phyloP scores from a whole-genome alignment of 2,329 filamentous ascomycete genomes.

The Pezicula neosporulosa region DNA sequence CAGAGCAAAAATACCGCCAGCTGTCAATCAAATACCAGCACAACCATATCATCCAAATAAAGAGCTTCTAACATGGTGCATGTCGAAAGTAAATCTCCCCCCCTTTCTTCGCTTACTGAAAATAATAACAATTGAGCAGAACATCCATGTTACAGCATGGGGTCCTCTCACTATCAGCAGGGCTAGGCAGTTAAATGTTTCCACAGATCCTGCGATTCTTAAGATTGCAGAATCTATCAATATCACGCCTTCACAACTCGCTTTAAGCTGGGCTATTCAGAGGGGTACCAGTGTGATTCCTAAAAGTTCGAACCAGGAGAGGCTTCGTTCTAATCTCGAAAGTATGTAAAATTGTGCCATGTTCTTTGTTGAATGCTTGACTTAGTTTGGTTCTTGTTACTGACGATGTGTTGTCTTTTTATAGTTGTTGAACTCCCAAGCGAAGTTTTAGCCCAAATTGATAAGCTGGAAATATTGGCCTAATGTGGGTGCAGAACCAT shows the following conservation, averaged over 20 bases:
- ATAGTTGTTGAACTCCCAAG: too few relatives aligned
- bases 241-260: constrained; percentile 48
- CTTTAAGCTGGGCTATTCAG: constrained; percentile 52
- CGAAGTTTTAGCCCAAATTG: too few relatives aligned
- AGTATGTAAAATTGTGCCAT: constrained; percentile 19
- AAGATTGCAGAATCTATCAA: constrained; percentile 48
- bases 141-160: constrained; percentile 61
- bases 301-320: constrained; percentile 48
- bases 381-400: too few relatives aligned
- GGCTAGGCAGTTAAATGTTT: constrained; percentile 35
- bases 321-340: constrained; percentile 29
- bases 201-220: constrained; percentile 43
- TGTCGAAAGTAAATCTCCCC: not conserved
- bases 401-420: too few relatives aligned
- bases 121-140: constrained; percentile 36
- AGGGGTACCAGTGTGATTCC: constrained; percentile 50
- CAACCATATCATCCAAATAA: constrained; percentile 59
- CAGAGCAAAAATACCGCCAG: constrained; percentile 49
- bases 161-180: constrained; percentile 56
- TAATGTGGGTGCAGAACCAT: too few relatives aligned
- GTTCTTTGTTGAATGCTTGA: too few relatives aligned
- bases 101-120: not conserved
- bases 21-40: constrained; percentile 66
- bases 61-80: constrained; percentile 1
- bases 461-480: too few relatives aligned